Percentiles rank a stretch among this genome's conserved stretches.
phyloP scores from a whole-genome alignment of 2,329 filamentous ascomycete species.

The Fusarium gaditjirri region DNA sequence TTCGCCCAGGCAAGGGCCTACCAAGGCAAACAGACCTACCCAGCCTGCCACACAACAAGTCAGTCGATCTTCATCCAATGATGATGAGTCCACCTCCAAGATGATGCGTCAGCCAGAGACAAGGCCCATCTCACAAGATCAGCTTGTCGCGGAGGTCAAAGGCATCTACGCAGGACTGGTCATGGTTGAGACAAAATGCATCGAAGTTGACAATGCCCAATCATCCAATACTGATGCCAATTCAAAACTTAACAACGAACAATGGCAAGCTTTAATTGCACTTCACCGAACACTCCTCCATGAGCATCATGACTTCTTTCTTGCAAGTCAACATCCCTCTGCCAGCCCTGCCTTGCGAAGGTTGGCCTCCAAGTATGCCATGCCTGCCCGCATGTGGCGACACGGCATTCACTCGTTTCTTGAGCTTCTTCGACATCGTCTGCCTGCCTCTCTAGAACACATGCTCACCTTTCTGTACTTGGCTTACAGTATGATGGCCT shows the following conservation, averaged over 20 bases:
- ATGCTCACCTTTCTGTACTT: conserved; percentile 93
- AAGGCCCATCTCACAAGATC: conserved; percentile 73
- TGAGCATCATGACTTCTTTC: conserved; percentile 87
- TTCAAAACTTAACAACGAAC: conserved; percentile 67
- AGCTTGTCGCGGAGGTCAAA: conserved; percentile 83
- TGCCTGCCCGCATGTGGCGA: conserved; percentile 95
- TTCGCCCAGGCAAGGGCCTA: conserved; percentile 5
- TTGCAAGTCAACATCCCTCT: conserved; percentile 87
- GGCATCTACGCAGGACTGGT: conserved; percentile 85
- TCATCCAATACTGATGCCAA: conserved; percentile 57
- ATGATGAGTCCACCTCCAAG: conserved; percentile 13
- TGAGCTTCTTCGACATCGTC: conserved; percentile 76
- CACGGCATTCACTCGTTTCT: conserved; percentile 90
- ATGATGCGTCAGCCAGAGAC: conserved; percentile 38
- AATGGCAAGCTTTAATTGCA: conserved; percentile 87
- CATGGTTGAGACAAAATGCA: conserved; percentile 89
- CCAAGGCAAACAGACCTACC: conserved; percentile 7
- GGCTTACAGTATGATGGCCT: conserved; percentile 88
- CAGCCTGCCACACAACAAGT: conserved; percentile 7
- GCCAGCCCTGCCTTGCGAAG: conserved; percentile 74
- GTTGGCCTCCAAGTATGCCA: conserved; percentile 83
- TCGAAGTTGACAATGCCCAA: conserved; percentile 79
- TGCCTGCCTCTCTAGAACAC: conserved; percentile 83
- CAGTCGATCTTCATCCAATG: background rate
- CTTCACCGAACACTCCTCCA: conserved; percentile 83